Percentiles rank a stretch among this genome's conserved stretches.
Evolutionary conservation across 306 rosid genomes (phyloP).

Genomic region (Inga laurina): DNA sequence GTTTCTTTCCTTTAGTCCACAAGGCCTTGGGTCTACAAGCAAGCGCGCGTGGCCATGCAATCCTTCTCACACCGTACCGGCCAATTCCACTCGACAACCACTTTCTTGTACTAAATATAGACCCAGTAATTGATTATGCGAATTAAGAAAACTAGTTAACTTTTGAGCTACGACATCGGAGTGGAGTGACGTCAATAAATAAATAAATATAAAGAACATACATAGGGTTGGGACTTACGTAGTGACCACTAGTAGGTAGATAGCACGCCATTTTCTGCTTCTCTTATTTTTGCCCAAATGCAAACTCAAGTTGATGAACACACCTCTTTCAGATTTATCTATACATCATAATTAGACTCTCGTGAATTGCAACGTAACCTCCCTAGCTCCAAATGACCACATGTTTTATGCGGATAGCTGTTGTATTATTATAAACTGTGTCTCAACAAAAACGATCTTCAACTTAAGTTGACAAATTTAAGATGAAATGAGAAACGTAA

Average conservation of each 20-base stretch:
- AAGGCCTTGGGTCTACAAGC: background rate
- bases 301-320: background rate
- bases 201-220: too few relatives aligned
- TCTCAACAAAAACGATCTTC: background rate
- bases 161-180: too few relatives aligned
- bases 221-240: background rate
- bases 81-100: background rate
- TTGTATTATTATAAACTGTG: too few relatives aligned
- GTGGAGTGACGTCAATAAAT: too few relatives aligned
- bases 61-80: background rate
- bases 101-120: too few relatives aligned
- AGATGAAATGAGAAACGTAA: too few relatives aligned
- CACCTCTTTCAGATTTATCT: background rate
- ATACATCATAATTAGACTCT: background rate
- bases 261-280: background rate
- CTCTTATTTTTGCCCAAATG: background rate
- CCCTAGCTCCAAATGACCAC: background rate
- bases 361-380: background rate
- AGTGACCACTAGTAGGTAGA: background rate
- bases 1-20: too few relatives aligned
- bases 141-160: too few relatives aligned
- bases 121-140: too few relatives aligned
- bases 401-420: background rate
- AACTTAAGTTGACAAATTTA: background rate
- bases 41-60: background rate